phyloP scores from a whole-genome alignment of 306 rosid species.

The Alnus glutinosa region DNA sequence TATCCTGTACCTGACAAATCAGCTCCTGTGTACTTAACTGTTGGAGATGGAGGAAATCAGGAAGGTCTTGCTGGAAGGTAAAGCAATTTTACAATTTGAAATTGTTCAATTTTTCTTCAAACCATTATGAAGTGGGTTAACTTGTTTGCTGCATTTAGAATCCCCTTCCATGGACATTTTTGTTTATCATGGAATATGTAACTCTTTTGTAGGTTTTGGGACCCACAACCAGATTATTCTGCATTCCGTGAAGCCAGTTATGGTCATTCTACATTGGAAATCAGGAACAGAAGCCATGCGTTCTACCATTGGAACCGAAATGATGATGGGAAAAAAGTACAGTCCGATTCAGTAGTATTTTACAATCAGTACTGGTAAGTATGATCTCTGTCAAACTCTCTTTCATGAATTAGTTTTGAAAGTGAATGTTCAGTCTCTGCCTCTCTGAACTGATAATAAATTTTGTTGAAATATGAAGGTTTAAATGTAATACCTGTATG shows the following conservation, averaged over 20 bases:
- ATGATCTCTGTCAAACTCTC: background rate
- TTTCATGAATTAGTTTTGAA: background rate
- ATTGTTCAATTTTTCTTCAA: background rate
- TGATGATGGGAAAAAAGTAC: conserved; percentile 79
- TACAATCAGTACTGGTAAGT: conserved; percentile 91
- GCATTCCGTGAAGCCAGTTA: conserved; percentile 96
- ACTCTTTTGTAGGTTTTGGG: conserved; percentile 47
- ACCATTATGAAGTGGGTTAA: background rate
- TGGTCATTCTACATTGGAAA: conserved; percentile 93
- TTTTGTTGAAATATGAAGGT: background rate
- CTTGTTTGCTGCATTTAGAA: conserved; percentile 15
- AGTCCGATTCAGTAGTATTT: conserved; percentile 67
- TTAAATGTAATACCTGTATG: background rate
- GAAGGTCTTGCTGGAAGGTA: conserved; percentile 97
- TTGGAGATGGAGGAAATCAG: conserved; percentile 98
- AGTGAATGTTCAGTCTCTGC: background rate
- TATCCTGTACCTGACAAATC: conserved; percentile 70
- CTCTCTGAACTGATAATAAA: background rate
- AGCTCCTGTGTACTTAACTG: conserved; percentile 91
- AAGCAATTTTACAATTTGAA: conserved; percentile 2
- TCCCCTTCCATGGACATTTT: background rate
- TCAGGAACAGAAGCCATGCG: conserved; percentile 80
- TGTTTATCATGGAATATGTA: background rate
- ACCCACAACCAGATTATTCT: conserved; percentile 96
- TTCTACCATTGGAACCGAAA: conserved; percentile 97